Conservation (phyloP, 345 rosid species). For the Salix koriyanagi region DNA sequence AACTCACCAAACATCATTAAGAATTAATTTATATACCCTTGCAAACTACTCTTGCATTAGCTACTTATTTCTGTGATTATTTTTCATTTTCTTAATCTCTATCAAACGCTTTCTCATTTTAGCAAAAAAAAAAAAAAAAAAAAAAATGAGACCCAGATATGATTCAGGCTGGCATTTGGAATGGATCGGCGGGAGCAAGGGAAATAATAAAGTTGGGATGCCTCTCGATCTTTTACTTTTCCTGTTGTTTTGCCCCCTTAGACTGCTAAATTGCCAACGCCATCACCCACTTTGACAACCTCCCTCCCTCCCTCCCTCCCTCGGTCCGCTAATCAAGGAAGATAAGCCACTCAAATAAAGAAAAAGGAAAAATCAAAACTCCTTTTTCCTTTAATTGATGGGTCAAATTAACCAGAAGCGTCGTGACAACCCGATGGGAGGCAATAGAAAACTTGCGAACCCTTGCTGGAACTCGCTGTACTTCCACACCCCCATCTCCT, state of each 20-base stretch:
- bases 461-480: too few species aligned
- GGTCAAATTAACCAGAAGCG: background rate
- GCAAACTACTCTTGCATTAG: too few species aligned
- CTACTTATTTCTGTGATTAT: too few species aligned
- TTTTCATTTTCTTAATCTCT: too few species aligned
- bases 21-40: too few species aligned
- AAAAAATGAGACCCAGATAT: background rate
- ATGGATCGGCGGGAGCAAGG: background rate
- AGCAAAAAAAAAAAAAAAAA: too few species aligned
- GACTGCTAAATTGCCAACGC: background rate
- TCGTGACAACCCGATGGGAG: background rate
- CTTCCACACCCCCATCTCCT: too few species aligned
- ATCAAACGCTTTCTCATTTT: too few species aligned
- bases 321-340: conserved; percentile 10
- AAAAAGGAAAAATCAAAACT: conserved; percentile 1
- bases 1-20: too few species aligned
- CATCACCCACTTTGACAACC: background rate
- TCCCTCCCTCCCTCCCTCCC: background rate
- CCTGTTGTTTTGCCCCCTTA: background rate
- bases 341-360: background rate
- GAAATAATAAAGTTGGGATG: background rate
- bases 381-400: background rate
- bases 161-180: background rate
- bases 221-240: background rate
- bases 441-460: too few species aligned